These are phyloP conservation scores for Suhomyces choctaworum DNA, from an alignment of 1,139 yeast genomes.

Conservation along the genomic window DNA sequence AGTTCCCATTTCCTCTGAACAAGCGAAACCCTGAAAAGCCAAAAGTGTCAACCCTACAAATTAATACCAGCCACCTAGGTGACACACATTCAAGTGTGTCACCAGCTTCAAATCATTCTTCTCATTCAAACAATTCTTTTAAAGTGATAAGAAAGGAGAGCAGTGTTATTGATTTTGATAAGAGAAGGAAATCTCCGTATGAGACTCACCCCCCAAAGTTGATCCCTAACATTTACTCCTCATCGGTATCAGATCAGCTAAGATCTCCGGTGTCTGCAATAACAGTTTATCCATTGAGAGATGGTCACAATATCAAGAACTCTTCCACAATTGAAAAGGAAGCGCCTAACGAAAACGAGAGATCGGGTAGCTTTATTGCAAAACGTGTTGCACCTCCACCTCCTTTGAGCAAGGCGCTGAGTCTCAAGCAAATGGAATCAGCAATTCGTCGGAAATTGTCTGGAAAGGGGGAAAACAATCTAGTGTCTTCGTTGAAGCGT, in stretches of 20 bases:
- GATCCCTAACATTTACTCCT: constrained; percentile 45
- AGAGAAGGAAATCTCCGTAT: constrained; percentile 75
- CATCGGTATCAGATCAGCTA: constrained; percentile 36
- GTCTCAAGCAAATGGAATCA: constrained; percentile 15
- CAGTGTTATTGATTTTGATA: constrained; percentile 78
- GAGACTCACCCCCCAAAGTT: constrained; percentile 46
- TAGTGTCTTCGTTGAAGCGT: constrained; percentile 2
- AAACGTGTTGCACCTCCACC: constrained; percentile 77
- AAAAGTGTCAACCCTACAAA: constrained; percentile 29
- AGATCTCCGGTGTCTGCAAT: constrained; percentile 44
- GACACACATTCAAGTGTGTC: constrained; percentile 11
- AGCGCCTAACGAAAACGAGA: constrained; percentile 13
- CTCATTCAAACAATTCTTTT: constrained; percentile 44
- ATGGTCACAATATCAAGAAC: constrained; percentile 17
- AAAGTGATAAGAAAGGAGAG: constrained; percentile 66
- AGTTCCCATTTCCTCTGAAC: constrained; percentile 23
- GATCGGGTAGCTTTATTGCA: constrained; percentile 49
- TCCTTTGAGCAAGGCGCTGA: constrained; percentile 32
- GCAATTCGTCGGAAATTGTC: constrained; percentile 11
- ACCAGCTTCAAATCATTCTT: constrained; percentile 11
- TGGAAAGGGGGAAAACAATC: constrained; percentile 1
- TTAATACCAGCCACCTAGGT: constrained; percentile 25
- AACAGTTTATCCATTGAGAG: constrained; percentile 35
- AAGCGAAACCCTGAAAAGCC: constrained; percentile 15
- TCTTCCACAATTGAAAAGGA: not conserved